Base-by-base conservation (phyloP, 2,329 filamentous ascomycete genomes). In the Metarhizium rileyi region DNA sequence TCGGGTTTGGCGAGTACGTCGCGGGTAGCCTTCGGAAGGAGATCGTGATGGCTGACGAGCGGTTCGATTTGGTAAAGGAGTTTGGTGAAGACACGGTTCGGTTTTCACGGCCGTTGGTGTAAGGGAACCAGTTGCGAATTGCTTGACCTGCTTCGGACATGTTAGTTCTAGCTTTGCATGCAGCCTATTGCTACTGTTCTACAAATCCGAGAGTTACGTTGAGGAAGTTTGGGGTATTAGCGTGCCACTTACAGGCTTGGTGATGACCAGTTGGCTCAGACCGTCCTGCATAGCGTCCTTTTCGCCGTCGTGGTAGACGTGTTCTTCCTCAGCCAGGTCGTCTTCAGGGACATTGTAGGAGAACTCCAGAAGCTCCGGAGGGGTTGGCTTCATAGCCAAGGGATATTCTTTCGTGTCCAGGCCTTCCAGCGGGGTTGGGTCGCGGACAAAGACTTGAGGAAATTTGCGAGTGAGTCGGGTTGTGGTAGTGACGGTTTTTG, bases 381-480 rank as follows among this genome's bases (percentile, higher is more conserved):
- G 93, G 1, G 90, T 95, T 1, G 88, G 85, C 46, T 87, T 83
- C 54, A 80, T 77, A 35, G 91, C 91, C 27, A 98, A 74, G 36
- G 93, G 93, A 65, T 95, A 98, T 59, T 93, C 82, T 65, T 94
- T 95, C 14, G 85, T 76, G 66, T 97, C 90, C 51, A 95, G 80
- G 48, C 83, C 77, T 52, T 78, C 73, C 30, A 90, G 76, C 47
- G 82, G 79, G 48, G 80, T 80, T 23, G 88, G 85, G 52, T 87
- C 80, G 56, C 81, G 83, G 57, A 95, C 81, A 50, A 87, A 75
- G 51, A 96, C 74, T n/a, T 89, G 89, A 44, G 91, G 90, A 57
- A 93, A 94, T 67, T 68, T 88, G 76, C 66, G 83, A 56, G 89
- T 87, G 1, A 90, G 94, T 1, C 89, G 95, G 1, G 90, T 96